Base-by-base conservation (phyloP, 768 basidiomycete genomes). In the Termitomyces sp. region DNA sequence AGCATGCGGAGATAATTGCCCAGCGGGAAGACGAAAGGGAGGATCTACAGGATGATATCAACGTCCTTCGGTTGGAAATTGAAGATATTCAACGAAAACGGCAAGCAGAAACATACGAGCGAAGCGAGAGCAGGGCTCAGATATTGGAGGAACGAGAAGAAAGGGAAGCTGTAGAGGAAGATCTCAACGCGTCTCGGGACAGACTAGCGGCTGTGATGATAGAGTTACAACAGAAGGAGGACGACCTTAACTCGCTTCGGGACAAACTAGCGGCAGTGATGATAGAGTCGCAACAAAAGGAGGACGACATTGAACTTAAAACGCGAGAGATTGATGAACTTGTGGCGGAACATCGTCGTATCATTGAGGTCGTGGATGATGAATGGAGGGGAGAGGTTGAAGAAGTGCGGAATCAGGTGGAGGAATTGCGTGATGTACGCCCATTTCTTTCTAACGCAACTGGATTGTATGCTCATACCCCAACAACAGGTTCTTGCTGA, bases 331-430 rank as follows among this genome's bases (percentile, higher is more conserved):
- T 94, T 42, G 85, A 89, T 3, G 89, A 94, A 45, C 68, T 96
- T 42, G 78, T 93, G 5, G 73, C 72, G 6, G 88, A 93, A 64
- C 88, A 91, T 64, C 78, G 85, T 50, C 77, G 82, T 27, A 86
- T 90, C 50, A 82, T 92, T 3, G 79, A 81, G 18, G 78, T 80
- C 2, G 86, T 93, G 7, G 90, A 92, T 63, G 82, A 86, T 40
- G 90, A 91, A 62, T 96, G 93, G 93, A 75, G 87, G 52, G 89
- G 88, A 3, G 94, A 96, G 65, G 85, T 95, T 2, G 85, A 92
- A 57, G 91, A 93, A 59, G 84, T 85, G 2, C 77, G 86, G 56
- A 80, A 76, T 3, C 91, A 91, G 61, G 83, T 87, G 0, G 91
- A 93, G 53, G 91, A 95, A 67, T 75, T 91, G 15, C 78, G 80